Base-by-base conservation (phyloP, 225 moss, liverwort and hornwort genomes). In the Pseudisothecium myosuroides region DNA sequence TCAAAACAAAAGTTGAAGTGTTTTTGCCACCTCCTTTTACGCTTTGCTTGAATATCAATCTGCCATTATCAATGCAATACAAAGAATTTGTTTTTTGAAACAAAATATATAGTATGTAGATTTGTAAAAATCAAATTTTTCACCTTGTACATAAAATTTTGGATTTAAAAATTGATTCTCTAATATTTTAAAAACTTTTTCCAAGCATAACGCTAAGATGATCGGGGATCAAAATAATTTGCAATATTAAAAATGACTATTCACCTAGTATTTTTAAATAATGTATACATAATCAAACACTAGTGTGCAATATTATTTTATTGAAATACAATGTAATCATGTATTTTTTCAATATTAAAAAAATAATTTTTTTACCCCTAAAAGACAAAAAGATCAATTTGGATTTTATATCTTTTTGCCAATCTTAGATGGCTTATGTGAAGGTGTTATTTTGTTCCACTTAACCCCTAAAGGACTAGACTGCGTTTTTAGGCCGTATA, bases 1-100 rank as follows among this genome's bases (percentile, higher is more conserved):
- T 92, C 91, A 61, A 88, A 67, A 89, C 94, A 93, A 83, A 92
- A 90, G 14, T 86, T 67, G 50, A 90, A 84, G 66, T 93, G 94
- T 81, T 95, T 95, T 60, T 90, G 69, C 90, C 84, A 76, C 68
- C 90, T 92, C 32, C 7, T 90, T 31, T 75, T 74, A 28, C 3
- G 50, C 27, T 89, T 93, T 41, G 47, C 75, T 82, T 89, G 68
- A 80, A 93, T 95, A 4, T 92, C 86, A 39, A 11, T 62, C 94
- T 94, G 27, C 22, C 23, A 86, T 34, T 18, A 60, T 13, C 29
- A 75, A 88, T 27, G 37, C 14, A 59, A 41, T 3, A 29, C 1
- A 80, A 19, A 59, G 3, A 11, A 19, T 41, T 19, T 80, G 5
- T 17, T 8, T 80, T 58, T 39, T 18, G 6, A 28, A 59, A 39